Conservation (phyloP, 2,329 filamentous ascomycete genomes). For the Claviceps sp. region DNA sequence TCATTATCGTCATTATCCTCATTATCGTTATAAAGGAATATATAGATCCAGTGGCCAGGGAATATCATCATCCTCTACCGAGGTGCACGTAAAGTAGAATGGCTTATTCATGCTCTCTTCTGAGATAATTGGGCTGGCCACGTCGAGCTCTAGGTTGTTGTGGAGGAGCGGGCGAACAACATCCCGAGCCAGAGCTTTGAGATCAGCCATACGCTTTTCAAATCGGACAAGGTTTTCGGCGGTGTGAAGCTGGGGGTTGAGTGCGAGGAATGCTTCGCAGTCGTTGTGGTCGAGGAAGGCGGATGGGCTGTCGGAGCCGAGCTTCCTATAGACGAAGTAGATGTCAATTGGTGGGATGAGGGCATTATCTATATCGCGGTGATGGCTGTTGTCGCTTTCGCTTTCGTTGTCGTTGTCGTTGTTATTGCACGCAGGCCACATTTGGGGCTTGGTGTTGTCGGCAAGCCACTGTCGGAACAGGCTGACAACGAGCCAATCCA, state of each 20-base stretch:
- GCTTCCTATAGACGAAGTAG: no score
- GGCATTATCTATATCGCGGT: no score
- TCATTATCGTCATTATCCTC: no score
- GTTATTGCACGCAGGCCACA: constrained; percentile 19
- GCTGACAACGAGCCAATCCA: constrained; percentile 81
- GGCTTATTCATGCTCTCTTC: constrained; percentile 24
- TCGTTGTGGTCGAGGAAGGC: constrained; percentile 74
- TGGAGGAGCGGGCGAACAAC: constrained; percentile 75
- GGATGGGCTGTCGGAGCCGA: constrained; percentile 28
- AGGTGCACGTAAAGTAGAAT: constrained; percentile 38
- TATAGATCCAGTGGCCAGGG: constrained; percentile 26
- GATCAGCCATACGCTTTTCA: constrained; percentile 75
- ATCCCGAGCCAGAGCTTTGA: constrained; percentile 73
- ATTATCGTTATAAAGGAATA: not conserved
- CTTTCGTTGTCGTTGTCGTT: no score
- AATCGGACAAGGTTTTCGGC: constrained; percentile 77
- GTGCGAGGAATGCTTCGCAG: constrained; percentile 78
- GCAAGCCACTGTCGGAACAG: constrained; percentile 89
- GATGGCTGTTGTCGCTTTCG: no score
- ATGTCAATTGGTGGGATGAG: no score
- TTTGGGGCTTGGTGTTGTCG: constrained; percentile 70
- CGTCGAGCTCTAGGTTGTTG: constrained; percentile 70
- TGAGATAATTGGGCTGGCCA: constrained; percentile 27
- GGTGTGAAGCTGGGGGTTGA: constrained; percentile 69
- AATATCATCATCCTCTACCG: constrained; percentile 33